Evolutionary conservation across 371 early-diverging fungal species (phyloP), one percentile per base, ranked within the genome.

Genomic region (Zancudomyces culisetae): DNA sequence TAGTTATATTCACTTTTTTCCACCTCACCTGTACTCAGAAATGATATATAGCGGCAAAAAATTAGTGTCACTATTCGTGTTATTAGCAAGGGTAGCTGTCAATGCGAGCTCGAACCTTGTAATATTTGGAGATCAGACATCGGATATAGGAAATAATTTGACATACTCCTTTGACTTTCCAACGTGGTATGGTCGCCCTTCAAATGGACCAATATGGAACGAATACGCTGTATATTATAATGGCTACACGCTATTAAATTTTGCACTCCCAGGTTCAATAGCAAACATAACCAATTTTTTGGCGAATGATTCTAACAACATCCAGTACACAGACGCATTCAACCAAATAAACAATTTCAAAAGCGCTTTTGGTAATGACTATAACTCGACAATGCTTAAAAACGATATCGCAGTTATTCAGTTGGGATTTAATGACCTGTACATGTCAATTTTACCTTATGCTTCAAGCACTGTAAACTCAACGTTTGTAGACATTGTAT

Each of bases 161-260:
- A 29, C 47, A 46, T 49, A 39, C 21, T 30, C 21, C n/a, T 21
- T 24, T 49, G 4, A 26, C 28, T 29, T 18, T 28, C 18, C 18
- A 12, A n/a, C 24, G 3, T 21, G 27, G 43, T 48, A 18, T 28
- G 22, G 59, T 41, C 35, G 55, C 0, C 54, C 41, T 26, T 49
- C 49, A 13, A 59, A 41, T 42, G 59, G 59, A 1, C 54, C 54
- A 20, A 28, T 59, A 43, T 59, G 59, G 59, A 59, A 59, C 30
- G 59, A 59, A 40, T 59, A 52, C 48, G 45, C 55, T 2, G 39
- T 41, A 26, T 42, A 49, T 23, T 29, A 42, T 3, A 54, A 55
- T 2, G 49, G 54, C 46, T 49, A 50, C 29, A 59, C 59, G 0
- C 47, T 59, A 30, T 49, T 48, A 18, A 59, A 54, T 48, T 54